phyloP scores from a whole-genome alignment of 176 grass and related monocot species.

The Phyllostachys edulis region DNA sequence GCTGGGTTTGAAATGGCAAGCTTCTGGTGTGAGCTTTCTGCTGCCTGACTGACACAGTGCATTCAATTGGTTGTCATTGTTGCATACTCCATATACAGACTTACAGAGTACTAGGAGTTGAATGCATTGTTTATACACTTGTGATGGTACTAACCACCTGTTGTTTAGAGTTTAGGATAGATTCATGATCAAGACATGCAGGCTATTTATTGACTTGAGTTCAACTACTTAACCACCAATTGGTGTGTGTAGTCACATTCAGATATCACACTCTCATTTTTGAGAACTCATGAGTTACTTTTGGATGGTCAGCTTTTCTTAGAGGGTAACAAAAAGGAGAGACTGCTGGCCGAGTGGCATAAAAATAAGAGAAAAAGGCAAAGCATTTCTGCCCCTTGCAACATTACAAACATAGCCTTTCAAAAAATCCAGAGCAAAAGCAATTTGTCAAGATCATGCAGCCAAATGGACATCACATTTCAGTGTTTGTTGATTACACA shows the following conservation, averaged over 20 bases:
- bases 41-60: not conserved
- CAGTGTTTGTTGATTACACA: conserved; percentile 23
- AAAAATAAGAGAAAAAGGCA: conserved; percentile 20
- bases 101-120: not conserved
- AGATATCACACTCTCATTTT: conserved; percentile 23
- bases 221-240: conserved; percentile 1
- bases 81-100: not conserved
- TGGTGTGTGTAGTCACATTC: not conserved
- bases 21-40: conserved; percentile 4
- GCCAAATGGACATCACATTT: conserved; percentile 32
- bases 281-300: conserved; percentile 27
- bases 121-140: conserved; percentile 1
- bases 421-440: conserved; percentile 34
- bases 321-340: conserved; percentile 35
- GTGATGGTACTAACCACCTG: not conserved
- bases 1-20: conserved; percentile 40
- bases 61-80: conserved; percentile 42
- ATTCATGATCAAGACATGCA: conserved; percentile 29
- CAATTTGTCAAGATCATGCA: conserved; percentile 37
- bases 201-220: conserved; percentile 21
- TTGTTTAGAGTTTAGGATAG: conserved; percentile 2
- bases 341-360: conserved; percentile 21
- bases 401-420: conserved; percentile 42
- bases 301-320: conserved; percentile 31
- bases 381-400: not conserved